Conservation (phyloP, 768 basidiomycete genomes). For the Rhodosporidiobolus odoratus region DNA sequence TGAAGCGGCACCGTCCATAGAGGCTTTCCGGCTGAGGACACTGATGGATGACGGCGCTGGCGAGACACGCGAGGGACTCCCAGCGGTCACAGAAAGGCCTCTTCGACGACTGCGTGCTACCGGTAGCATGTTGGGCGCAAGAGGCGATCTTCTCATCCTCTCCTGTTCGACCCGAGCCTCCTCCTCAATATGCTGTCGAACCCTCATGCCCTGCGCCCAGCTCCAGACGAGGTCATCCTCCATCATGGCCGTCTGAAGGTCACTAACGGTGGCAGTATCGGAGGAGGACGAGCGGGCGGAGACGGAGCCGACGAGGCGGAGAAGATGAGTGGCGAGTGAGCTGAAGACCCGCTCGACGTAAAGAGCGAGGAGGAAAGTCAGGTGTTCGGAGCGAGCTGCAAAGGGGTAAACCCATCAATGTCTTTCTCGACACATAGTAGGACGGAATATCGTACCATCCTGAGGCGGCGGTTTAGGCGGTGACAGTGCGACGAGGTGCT, state of each 20-base stretch:
- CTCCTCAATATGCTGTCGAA: slow-evolving; percentile 14
- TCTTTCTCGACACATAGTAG: slow-evolving; percentile 47
- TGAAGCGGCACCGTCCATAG: not conserved
- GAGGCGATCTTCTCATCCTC: not conserved
- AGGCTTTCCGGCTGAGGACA: not conserved
- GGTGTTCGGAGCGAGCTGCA: slow-evolving; percentile 4
- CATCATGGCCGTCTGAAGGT: slow-evolving; percentile 79
- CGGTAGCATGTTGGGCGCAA: not conserved
- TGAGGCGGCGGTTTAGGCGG: slow-evolving; percentile 5
- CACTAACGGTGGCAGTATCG: slow-evolving; percentile 66
- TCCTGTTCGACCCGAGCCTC: slow-evolving; percentile 9
- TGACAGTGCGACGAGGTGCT: slow-evolving; percentile 5
- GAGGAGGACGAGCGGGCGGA: slow-evolving; percentile 78
- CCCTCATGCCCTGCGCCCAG: slow-evolving; percentile 70
- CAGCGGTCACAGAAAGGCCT: not conserved
- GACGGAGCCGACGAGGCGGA: slow-evolving; percentile 61
- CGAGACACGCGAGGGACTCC: not conserved
- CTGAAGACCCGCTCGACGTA: slow-evolving; percentile 35
- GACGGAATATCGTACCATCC: slow-evolving; percentile 34
- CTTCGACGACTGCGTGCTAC: not conserved
- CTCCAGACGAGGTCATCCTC: slow-evolving; percentile 84
- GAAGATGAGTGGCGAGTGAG: slow-evolving; percentile 74
- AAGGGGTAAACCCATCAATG: slow-evolving; percentile 54
- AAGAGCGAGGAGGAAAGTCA: slow-evolving; percentile 14
- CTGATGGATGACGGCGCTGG: not conserved